Percentiles rank a stretch among this genome's conserved stretches.
Evolutionary conservation across 768 basidiomycete species (phyloP).

Genomic region (Russula olivacea): DNA sequence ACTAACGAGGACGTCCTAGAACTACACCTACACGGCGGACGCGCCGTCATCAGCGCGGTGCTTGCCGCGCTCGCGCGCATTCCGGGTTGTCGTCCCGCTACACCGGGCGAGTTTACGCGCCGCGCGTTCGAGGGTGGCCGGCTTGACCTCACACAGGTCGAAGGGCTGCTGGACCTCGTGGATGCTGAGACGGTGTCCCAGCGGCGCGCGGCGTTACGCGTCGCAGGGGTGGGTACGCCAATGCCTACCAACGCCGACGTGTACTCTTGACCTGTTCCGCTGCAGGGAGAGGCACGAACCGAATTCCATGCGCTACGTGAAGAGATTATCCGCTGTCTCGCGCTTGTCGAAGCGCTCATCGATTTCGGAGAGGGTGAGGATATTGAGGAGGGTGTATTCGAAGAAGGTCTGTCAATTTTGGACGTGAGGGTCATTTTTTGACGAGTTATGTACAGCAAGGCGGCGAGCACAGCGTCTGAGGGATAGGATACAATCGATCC

Average conservation of each 20-base stretch:
- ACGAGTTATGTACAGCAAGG: slow-evolving; percentile 40
- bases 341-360: slow-evolving; percentile 81
- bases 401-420: slow-evolving; percentile 46
- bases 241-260: no score
- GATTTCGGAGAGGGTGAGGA: slow-evolving; percentile 93
- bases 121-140: slow-evolving; percentile 77
- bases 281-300: slow-evolving; percentile 55
- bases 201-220: slow-evolving; percentile 62
- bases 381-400: slow-evolving; percentile 75
- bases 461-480: slow-evolving; percentile 45
- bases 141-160: slow-evolving; percentile 83
- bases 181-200: slow-evolving; percentile 86
- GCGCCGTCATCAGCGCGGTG: slow-evolving; percentile 69
- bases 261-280: not conserved
- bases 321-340: slow-evolving; percentile 65
- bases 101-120: slow-evolving; percentile 84
- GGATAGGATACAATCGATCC: slow-evolving; percentile 45
- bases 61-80: slow-evolving; percentile 56
- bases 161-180: slow-evolving; percentile 81
- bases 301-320: slow-evolving; percentile 59
- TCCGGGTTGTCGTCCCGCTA: slow-evolving; percentile 67
- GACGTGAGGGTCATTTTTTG: not conserved
- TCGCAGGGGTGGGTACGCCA: slow-evolving; percentile 52
- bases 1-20: slow-evolving; percentile 81
- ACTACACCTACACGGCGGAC: slow-evolving; percentile 81